Percentiles rank a stretch among this genome's conserved stretches.
Conservation (phyloP, 1,139 yeast genomes). For the Suhomyces kunorum region DNA sequence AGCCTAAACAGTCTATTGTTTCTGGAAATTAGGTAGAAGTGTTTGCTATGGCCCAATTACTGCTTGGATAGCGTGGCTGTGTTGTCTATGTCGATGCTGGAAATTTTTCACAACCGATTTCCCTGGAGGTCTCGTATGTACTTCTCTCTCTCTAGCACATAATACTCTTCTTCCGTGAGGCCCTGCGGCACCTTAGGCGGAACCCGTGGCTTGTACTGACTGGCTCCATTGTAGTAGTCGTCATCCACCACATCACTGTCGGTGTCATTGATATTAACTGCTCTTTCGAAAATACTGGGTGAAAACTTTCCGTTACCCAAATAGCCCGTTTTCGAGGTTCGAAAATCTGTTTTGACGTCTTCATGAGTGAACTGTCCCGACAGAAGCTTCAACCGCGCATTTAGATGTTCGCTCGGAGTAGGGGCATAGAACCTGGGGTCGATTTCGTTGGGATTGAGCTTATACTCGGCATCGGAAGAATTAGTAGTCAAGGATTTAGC, state of each 20-base stretch:
- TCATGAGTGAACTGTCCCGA: constrained; percentile 23
- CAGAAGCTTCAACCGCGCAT: constrained; percentile 24
- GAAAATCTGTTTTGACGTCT: constrained; percentile 24
- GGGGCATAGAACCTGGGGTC: constrained; percentile 51
- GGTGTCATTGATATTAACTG: constrained; percentile 15
- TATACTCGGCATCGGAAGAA: constrained; percentile 13
- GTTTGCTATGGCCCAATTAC: too few relatives aligned
- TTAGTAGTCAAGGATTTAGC: constrained; percentile 31
- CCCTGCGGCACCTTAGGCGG: constrained; percentile 61
- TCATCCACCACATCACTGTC: constrained; percentile 21
- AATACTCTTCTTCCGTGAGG: constrained; percentile 49
- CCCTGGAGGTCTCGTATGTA: constrained; percentile 49
- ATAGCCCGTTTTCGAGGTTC: constrained; percentile 24
- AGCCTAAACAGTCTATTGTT: too few relatives aligned
- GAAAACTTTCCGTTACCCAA: constrained; percentile 38
- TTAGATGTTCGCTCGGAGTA: constrained; percentile 45
- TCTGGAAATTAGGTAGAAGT: too few relatives aligned
- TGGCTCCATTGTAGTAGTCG: constrained; percentile 34
- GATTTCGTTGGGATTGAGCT: constrained; percentile 36
- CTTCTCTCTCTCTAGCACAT: constrained; percentile 43
- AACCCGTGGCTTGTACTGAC: constrained; percentile 43
- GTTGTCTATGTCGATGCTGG: too few relatives aligned
- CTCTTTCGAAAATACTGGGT: constrained; percentile 40
- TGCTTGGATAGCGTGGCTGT: too few relatives aligned
- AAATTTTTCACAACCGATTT: constrained; percentile 23